These are phyloP conservation scores for Xenoacremonium recifei DNA, from an alignment of 2,329 filamentous ascomycete genomes.

Conservation along the genomic window DNA sequence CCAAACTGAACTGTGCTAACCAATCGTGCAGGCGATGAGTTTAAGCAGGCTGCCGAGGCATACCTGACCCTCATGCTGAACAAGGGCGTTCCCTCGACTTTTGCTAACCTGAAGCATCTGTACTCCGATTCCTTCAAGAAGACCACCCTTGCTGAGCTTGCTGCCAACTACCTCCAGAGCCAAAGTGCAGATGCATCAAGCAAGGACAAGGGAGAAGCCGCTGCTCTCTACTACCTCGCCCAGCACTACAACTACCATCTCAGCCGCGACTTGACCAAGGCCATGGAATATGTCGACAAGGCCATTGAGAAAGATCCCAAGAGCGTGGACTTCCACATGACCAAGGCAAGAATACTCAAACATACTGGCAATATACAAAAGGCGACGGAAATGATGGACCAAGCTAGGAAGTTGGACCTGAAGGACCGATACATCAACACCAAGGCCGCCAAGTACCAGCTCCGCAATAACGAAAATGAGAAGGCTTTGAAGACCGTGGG, in stretches of 20 bases:
- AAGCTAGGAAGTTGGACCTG: slow-evolving; percentile 79
- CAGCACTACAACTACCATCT: slow-evolving; percentile 95
- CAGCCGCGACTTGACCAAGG: slow-evolving; percentile 80
- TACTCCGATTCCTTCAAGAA: slow-evolving; percentile 79
- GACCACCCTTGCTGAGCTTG: slow-evolving; percentile 70
- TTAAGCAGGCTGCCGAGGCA: slow-evolving; percentile 70
- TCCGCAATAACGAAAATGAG: slow-evolving; percentile 88
- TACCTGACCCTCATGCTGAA: slow-evolving; percentile 85
- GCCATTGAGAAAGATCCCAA: slow-evolving; percentile 77
- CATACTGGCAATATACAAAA: slow-evolving; percentile 77
- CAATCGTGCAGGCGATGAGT: slow-evolving; percentile 67
- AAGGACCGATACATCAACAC: slow-evolving; percentile 98
- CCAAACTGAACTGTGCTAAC: too few species aligned
- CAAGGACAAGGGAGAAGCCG: slow-evolving; percentile 65
- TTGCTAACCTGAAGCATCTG: slow-evolving; percentile 93
- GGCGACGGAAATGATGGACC: slow-evolving; percentile 85
- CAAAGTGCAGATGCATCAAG: slow-evolving; percentile 48
- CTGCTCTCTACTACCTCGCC: slow-evolving; percentile 87
- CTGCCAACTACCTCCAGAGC: slow-evolving; percentile 72
- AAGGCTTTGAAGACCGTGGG: slow-evolving; percentile 84
- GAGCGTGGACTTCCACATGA: slow-evolving; percentile 91
- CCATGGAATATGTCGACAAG: slow-evolving; percentile 78
- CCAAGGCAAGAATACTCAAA: slow-evolving; percentile 92
- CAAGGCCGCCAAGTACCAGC: slow-evolving; percentile 94
- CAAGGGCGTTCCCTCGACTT: slow-evolving; percentile 92